Base-by-base conservation (phyloP, 768 basidiomycete genomes). In the Macrocybe gigantea region DNA sequence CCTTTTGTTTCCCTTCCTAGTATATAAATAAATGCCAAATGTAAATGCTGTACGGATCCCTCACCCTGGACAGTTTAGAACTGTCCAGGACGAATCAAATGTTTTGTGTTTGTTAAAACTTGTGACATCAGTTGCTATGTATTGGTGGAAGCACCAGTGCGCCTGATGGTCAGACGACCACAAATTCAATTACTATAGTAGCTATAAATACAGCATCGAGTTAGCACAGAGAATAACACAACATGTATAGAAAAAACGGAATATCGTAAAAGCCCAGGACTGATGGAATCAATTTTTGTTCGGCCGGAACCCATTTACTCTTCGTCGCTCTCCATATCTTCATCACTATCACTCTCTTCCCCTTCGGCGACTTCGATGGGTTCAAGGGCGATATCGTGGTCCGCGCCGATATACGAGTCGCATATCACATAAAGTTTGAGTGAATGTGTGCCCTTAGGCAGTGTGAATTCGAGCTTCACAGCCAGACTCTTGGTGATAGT, bases 391-490 rank as follows among this genome's bases (percentile, higher is more conserved):
- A 97, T 84, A 60, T 93, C 93, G 58, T 96, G 93, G 59, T 96
- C 95, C 33, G 91, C 92, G 6, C 91, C 92, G 15, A 87, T 72
- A 61, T 93, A 95, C 46, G 88, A 86, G 60, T 96, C 94, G 53
- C 92, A 94, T 51, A 98, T 93, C 47, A 94, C 85, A 56, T 88
- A 94, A 34, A 97, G 64, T 67, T 90, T 91, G 48, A 97, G 73
- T 6, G 75, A 65, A 59, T 96, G 90, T 8, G 72, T 74, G 38
- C 95, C 95, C 64, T 93, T 83, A 1, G 91, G 82, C 41, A 97
- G 66, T 10, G 83, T 88, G 55, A 97, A 88, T 63, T 97, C 92
- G 38, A 99, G 80, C 59, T 93, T 93, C 52, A 88, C 85, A 12
- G 72, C 70, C n/a, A 97, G 77, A 54, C 64, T 84, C 71, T 78